Evolutionary conservation across 2,329 filamentous ascomycete genomes (phyloP), one percentile per base, ranked within the genome.

Genomic region (Trichoderma sp.): DNA sequence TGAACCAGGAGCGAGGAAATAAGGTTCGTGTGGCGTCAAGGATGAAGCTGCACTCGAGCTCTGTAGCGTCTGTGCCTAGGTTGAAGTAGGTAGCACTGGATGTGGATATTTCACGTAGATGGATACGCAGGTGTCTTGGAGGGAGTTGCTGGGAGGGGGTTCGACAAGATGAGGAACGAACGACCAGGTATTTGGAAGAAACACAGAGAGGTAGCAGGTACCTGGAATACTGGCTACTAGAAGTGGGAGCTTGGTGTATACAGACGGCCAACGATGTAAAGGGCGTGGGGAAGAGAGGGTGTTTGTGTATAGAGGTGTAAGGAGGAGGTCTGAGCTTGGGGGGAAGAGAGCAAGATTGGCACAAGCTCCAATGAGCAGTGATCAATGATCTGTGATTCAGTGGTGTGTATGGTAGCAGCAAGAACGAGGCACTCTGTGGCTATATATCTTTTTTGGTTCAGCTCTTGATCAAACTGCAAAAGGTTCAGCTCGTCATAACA

Each of bases 11-110:
- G 32, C 26, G n/a, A 23, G 47, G 59, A 61, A 61, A 28, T 68
- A 68, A 53, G 57, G 66, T 68, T 68, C 39, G 57, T 50, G 66
- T 59, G 66, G 66, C 66, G 66, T 68, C 66, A 32, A 68, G 28
- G 66, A 68, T 50, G 66, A 62, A 28, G 57, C 66, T 53, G 30
- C 39, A 43, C 57, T 62, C 36, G 28, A 67, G 64, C 64, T 68
- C 55, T 61, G 11, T 58, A 67, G 64, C 64, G 64, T 43, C 50
- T 36, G 50, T 67, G 30, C 34, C 64, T 67, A 32, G 57, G 57
- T 34, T 23, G 57, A 26, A 20, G 28, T 53, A 68, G 26, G 34
- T 17, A 53, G 57, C 23, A 47, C 36, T 26, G 26, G 55, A 30
- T 28, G 53, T 15, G 17, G 53, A n/a, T 32, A 9, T 58, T 23